Base-by-base conservation (phyloP, 1,284 basidiomycete species). In the Fistulinella cinereoalba region DNA sequence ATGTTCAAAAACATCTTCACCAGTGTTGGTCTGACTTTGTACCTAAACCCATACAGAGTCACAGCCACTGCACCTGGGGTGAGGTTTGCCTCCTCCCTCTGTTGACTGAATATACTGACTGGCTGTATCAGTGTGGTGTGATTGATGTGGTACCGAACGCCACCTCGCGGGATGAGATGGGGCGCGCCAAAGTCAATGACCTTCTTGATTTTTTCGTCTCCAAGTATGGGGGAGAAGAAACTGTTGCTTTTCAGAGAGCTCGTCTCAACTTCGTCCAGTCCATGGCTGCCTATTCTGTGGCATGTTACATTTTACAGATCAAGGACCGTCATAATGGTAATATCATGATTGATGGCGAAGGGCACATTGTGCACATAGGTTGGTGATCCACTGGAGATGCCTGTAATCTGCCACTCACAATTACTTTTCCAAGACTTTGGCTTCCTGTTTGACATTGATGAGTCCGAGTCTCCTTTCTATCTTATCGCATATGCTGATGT, bases 1-100 rank as follows among this genome's bases (percentile, higher is more conserved):
- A 98, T 99, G 92, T 97, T 99, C 80, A 99, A 99, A 72, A 98
- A 97, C 67, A 90, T 98, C 52, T 99, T 96, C 70, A 89, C 81
- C 12, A 77, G 77, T 50, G 81, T 96, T 43, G 97, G 97, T 1
- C 72, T 99, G 46, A 91, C 88, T 16, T 73, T 98, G 24, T 98
- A 99, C 61, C 78, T 99, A 22, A 96, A 85, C 68, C 97, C 97
- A 1, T 99, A 99, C 65, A 83, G 96, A 39, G 97, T 99, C 13
- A 97, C 94, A 7, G 96, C 97, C 1, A 99, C 97, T 3, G 95
- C 83, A 10, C 94, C 97, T 4, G 97, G 97, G 11, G 92, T 95
- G 65, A 64, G 88, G 74, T 22, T 43, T 42, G 10, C 31, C 23
- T 50, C n/a, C n/a, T 34, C 9, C 39, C 41, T 41, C 43, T 18